phyloP scores from a whole-genome alignment of 2,329 filamentous ascomycete species.

The Leptographium galeiforme region DNA sequence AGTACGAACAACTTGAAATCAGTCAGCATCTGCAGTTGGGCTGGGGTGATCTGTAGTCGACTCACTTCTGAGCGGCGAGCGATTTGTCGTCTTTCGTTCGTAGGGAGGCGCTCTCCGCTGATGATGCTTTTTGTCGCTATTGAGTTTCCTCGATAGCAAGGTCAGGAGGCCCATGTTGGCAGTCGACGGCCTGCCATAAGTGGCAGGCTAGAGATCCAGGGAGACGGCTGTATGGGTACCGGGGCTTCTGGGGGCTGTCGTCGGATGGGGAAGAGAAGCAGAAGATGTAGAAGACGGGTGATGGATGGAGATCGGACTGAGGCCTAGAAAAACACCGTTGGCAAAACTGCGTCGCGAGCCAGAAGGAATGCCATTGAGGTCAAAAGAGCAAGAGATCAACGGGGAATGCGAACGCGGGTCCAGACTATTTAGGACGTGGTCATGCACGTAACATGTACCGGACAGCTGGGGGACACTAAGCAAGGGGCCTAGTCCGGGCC shows the following conservation, averaged over 20 bases:
- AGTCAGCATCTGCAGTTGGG: neutral
- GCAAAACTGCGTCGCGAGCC: too few relatives aligned
- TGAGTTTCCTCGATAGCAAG: constrained; percentile 15
- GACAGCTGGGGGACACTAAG: neutral
- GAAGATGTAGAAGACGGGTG: too few relatives aligned
- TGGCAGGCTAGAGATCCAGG: neutral
- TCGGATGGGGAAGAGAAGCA: too few relatives aligned
- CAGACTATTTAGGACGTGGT: neutral
- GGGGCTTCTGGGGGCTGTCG: too few relatives aligned
- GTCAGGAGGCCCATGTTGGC: constrained; percentile 19
- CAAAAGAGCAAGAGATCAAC: neutral
- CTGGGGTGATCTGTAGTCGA: neutral
- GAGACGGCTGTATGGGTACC: too few relatives aligned
- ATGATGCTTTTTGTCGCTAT: constrained; percentile 10
- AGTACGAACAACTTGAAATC: neutral
- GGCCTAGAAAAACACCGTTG: too few relatives aligned
- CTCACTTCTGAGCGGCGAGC: constrained; percentile 14
- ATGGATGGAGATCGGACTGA: too few relatives aligned
- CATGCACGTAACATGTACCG: neutral
- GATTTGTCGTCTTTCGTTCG: constrained; percentile 9
- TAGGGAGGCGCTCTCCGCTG: constrained; percentile 13
- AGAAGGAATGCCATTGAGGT: too few relatives aligned
- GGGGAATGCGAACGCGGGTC: neutral
- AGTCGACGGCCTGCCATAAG: constrained; percentile 10
- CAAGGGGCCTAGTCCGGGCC: neutral